Base-by-base conservation (phyloP, 2,329 filamentous ascomycete genomes). In the Penicillium sclerotiorum region DNA sequence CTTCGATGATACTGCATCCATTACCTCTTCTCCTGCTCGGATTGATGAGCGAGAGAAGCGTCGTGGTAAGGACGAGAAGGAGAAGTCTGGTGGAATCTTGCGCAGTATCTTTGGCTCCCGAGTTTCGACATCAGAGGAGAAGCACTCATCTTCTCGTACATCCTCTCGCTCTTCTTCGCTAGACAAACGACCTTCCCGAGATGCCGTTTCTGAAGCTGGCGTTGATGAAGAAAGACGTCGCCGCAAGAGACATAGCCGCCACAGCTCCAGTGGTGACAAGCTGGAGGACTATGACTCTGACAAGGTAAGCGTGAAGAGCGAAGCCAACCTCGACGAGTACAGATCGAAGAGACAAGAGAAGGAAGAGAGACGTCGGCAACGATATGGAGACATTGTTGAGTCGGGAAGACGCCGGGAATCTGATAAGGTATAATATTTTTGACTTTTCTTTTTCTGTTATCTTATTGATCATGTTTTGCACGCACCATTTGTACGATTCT, bases 291-390 rank as follows among this genome's bases (percentile, higher is more conserved):
- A 75, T 20, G 75, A 74, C 23, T 59, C 58, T 47, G 73, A 73
- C 59, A 73, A 80, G 53, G 74, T 75, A 57, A 70, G 65, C 53
- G 70, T 72, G 9, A 72, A 73, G 49, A 73, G 75, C 40, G 68
- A 70, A 22, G 52, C 59, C 27, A 62, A 63, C 45, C 52, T 67
- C 46, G 65, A 71, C 47, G 61, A 63, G 20, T 66, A 66, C 56
- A 66, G 63, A 43, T 64, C 64, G 42, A 62, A 58, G 56, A 67
- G 63, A 48, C 61, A 63, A 49, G 62, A 62, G 54, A 68, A 63
- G 63, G 66, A 72, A 56, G 68, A 70, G 41, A 61, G 56, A 33
- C 66, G 70, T 51, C 68, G 64, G 55, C 61, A 67, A 55, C 64
- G 60, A 49, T 69, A 73, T 52, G 70, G 70, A 45, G 65, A 71